Evolutionary conservation across 257 asterid genomes (phyloP), one percentile per base, ranked within the genome.

Genomic region (Thymus quinquecostatus): DNA sequence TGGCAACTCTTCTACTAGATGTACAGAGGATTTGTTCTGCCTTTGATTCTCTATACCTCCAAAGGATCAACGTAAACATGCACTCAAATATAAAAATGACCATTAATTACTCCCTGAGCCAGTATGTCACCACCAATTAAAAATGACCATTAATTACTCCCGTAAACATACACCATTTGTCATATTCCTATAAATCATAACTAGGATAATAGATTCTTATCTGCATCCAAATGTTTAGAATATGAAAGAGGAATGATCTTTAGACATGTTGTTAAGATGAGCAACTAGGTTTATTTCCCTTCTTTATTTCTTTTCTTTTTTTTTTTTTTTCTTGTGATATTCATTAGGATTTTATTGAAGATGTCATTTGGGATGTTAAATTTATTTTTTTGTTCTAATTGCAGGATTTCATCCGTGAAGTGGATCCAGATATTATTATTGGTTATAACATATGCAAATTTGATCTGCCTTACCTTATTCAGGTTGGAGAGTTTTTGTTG

Each of bases 361-460:
- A 43, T 63, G 36, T 63, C 40, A 38, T 21, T 62, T 45, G 11
- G 57, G 57, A 29, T 12, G 27, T 45, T 29, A 11, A 64, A 43
- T 45, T 30, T 77, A 14, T 13, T 54, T 70, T 64, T 76, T 57
- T 32, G 58, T 60, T 82, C 75, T 55, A 36, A 72, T 59, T 81
- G 67, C 86, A 95, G 99, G 98, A 95, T 74, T 81, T 95, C 49
- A 79, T 95, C 49, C 92, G 94, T 56, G 99, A 95, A 79, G 92
- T 92, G 82, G 99, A 95, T 82, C 99, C 99, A 48, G 99, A 95
- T 75, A 89, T 95, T 68, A 79, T 95, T 72, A 92, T 95, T 83
- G 99, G 99, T 64, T 95, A 95, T 81, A 95, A 95, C 82, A 95
- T 95, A 71, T 95, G 99, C 89, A 95, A 95, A 75, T 95, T 95